These are phyloP conservation scores for Blastocladiella britannica DNA, from an alignment of 192 early-diverging fungal genomes.

Conservation along the genomic window DNA sequence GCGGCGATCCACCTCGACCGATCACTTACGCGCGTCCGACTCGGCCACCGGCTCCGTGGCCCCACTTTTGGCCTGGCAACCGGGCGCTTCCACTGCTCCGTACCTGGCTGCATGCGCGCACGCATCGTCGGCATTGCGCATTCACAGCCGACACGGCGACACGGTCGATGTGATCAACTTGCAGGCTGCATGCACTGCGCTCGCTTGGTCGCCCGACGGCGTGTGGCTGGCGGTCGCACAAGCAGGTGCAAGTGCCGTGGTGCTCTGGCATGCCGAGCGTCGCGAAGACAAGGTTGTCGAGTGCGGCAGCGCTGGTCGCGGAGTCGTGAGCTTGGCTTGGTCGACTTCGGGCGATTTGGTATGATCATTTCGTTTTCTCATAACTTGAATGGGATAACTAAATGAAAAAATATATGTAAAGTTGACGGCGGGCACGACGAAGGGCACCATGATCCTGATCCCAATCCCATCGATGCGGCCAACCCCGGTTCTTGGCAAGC, in stretches of 20 bases:
- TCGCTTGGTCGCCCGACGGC: conserved; percentile 21
- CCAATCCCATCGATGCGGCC: background rate
- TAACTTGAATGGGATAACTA: background rate
- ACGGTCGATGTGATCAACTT: background rate
- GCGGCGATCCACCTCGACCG: no score
- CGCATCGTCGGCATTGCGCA: no score
- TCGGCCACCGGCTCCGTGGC: no score
- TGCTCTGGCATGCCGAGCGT: conserved; percentile 21
- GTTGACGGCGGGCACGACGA: conserved; percentile 21
- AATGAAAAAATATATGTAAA: background rate
- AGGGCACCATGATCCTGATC: conserved; percentile 20
- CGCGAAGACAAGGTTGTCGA: conserved; percentile 1
- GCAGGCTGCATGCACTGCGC: conserved; percentile 12
- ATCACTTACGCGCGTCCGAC: no score
- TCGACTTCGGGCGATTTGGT: conserved; percentile 17
- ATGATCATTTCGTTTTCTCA: background rate
- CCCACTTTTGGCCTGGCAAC: no score
- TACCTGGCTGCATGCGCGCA: no score
- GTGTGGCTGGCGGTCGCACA: conserved; percentile 14
- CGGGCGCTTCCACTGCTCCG: no score
- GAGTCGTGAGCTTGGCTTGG: conserved; percentile 16
- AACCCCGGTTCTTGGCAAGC: conserved; percentile 26
- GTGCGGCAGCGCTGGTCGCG: conserved; percentile 21
- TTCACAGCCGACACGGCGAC: background rate
- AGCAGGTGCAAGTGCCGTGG: conserved; percentile 5